A percentile compares a stretch with the other conserved stretches of the same genome.
Conservation (phyloP, 2,329 filamentous ascomycete genomes). For the Exophiala dermatitidis region DNA sequence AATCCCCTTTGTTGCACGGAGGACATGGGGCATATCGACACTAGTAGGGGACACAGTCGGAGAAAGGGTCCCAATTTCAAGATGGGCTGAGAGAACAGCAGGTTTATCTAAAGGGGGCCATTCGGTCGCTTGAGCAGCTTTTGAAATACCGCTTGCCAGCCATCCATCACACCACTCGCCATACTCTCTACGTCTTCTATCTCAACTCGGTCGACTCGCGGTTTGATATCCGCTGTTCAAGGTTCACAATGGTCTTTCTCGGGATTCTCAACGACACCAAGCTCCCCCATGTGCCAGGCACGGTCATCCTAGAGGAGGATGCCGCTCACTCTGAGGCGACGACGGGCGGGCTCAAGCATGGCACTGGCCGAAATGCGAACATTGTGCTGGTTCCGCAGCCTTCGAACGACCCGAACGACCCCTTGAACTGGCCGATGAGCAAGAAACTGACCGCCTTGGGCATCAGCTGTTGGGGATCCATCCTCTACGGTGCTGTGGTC, state of each 20-base stretch:
- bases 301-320: conserved; percentile 27
- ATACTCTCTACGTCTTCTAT: background rate
- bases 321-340: conserved; percentile 10
- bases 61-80: background rate
- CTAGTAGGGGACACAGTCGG: background rate
- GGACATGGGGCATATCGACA: background rate
- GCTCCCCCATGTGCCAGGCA: conserved; percentile 30
- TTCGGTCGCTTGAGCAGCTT: background rate
- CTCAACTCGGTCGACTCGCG: background rate
- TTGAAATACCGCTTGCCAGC: background rate
- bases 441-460: conserved; percentile 31
- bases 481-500: conserved; percentile 30
- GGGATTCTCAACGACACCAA: conserved; percentile 30
- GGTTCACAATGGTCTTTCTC: conserved; percentile 8
- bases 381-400: conserved; percentile 34
- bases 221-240: background rate
- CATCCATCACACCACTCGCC: background rate
- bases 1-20: background rate
- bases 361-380: conserved; percentile 20
- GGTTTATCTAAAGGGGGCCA: background rate
- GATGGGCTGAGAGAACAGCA: background rate
- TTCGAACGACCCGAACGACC: conserved; percentile 36
- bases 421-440: conserved; percentile 34
- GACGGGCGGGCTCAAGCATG: conserved; percentile 17
- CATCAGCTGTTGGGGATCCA: conserved; percentile 32